phyloP scores from a whole-genome alignment of 169 alveolate species.

The Plasmodium knowlesi region DNA sequence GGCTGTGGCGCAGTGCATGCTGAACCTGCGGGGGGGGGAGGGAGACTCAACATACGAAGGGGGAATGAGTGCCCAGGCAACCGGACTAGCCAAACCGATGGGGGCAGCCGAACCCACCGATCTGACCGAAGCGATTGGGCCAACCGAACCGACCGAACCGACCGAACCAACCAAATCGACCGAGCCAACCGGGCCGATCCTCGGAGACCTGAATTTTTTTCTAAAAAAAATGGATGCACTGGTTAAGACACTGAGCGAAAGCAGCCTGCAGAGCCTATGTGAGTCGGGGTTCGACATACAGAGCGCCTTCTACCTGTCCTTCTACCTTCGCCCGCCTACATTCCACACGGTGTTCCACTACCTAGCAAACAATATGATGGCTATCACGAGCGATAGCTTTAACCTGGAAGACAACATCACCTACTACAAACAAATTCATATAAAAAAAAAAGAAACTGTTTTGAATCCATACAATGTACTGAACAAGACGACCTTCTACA shows the following conservation, averaged over 20 bases:
- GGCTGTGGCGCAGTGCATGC: constrained; percentile 41
- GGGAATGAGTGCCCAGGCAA: background rate
- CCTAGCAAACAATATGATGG: constrained; percentile 34
- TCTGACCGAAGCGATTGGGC: too few species aligned
- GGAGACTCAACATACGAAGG: background rate
- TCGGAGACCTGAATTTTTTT: constrained; percentile 9
- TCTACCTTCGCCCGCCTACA: constrained; percentile 20
- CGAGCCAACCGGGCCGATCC: background rate
- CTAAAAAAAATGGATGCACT: constrained; percentile 57
- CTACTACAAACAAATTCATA: constrained; percentile 28
- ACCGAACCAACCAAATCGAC: too few species aligned
- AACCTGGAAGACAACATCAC: constrained; percentile 37
- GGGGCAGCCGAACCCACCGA: too few species aligned
- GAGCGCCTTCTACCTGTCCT: constrained; percentile 55
- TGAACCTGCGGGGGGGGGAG: background rate
- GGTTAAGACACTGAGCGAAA: constrained; percentile 12
- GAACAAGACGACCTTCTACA: constrained; percentile 40
- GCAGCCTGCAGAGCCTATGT: constrained; percentile 16
- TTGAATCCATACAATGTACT: constrained; percentile 42
- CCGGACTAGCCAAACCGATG: too few species aligned
- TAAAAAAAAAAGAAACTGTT: constrained; percentile 3
- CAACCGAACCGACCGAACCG: too few species aligned
- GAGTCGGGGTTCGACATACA: constrained; percentile 60
- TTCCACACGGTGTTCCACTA: constrained; percentile 43
- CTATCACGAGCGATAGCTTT: constrained; percentile 26